A percentile compares a stretch with the other conserved stretches of the same genome.
These are phyloP conservation scores for Amoeboaphelidium protococcarum DNA, from an alignment of 371 early-diverging fungal genomes.

Conservation along the genomic window DNA sequence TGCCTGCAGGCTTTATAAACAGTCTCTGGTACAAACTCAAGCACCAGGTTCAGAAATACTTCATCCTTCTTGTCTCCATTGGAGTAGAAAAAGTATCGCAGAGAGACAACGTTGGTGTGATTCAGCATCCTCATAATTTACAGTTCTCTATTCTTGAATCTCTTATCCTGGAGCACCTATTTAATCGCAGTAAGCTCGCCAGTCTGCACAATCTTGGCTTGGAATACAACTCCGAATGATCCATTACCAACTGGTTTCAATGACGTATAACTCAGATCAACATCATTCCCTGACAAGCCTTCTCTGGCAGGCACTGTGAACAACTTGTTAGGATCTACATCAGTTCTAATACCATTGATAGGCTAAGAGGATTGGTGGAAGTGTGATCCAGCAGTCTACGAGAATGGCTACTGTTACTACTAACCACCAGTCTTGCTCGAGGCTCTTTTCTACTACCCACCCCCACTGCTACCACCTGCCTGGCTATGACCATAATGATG, in stretches of 20 bases:
- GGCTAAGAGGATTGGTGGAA: too few species aligned
- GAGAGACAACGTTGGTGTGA: conserved; percentile 62
- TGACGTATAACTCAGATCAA: conserved; percentile 56
- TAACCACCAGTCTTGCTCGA: too few species aligned
- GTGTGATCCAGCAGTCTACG: too few species aligned
- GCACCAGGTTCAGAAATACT: conserved; percentile 65
- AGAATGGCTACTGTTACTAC: too few species aligned
- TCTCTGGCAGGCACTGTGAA: too few species aligned
- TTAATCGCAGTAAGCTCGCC: conserved; percentile 70
- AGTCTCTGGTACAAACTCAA: conserved; percentile 82
- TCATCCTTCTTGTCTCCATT: conserved; percentile 72
- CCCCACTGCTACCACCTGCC: too few species aligned
- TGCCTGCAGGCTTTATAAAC: conserved; percentile 63
- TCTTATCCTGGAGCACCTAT: conserved; percentile 81
- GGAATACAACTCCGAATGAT: conserved; percentile 86
- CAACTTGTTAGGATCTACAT: too few species aligned
- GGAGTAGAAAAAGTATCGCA: conserved; percentile 67
- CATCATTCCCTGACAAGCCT: conserved; percentile 48
- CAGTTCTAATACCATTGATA: too few species aligned
- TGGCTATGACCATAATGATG: too few species aligned
- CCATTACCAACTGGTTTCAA: conserved; percentile 78
- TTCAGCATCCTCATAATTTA: conserved; percentile 73
- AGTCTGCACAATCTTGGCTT: conserved; percentile 54
- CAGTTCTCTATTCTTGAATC: conserved; percentile 91
- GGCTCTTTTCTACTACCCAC: too few species aligned